Percentiles rank a stretch among this genome's conserved stretches.
Evolutionary conservation across 1,284 basidiomycete species (phyloP).

Genomic region (Exobasidium cylindrosporum): DNA sequence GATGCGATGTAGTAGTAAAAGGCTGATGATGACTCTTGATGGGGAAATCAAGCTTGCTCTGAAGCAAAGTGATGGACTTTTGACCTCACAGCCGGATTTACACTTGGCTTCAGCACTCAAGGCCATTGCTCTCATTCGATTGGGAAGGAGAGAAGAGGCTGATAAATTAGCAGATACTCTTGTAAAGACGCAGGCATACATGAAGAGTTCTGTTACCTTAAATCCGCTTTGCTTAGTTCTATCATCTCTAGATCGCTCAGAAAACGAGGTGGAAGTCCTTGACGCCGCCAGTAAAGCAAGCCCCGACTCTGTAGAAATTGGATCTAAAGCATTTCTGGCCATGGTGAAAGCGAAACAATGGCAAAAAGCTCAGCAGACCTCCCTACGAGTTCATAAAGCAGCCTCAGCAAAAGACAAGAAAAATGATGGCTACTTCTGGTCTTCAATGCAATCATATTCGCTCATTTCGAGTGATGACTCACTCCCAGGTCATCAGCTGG

Average conservation of each 20-base stretch:
- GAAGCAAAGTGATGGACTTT: slow-evolving; percentile 10
- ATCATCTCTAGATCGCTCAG: slow-evolving; percentile 70
- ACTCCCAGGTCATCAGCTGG: slow-evolving; percentile 61
- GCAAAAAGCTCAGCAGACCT: slow-evolving; percentile 49
- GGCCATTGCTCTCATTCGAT: slow-evolving; percentile 73
- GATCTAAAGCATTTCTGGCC: slow-evolving; percentile 73
- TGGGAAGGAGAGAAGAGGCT: slow-evolving; percentile 76
- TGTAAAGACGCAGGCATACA: slow-evolving; percentile 72
- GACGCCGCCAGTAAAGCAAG: slow-evolving; percentile 60
- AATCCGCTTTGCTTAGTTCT: slow-evolving; percentile 58
- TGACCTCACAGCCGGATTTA: slow-evolving; percentile 25
- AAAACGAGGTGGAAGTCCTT: slow-evolving; percentile 48
- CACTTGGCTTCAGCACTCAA: slow-evolving; percentile 63
- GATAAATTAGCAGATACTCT: slow-evolving; percentile 74
- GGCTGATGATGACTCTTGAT: slow-evolving; percentile 9
- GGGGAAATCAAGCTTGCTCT: slow-evolving; percentile 9
- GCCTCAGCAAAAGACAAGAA: slow-evolving; percentile 73
- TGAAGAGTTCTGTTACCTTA: slow-evolving; percentile 45
- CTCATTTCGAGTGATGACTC: slow-evolving; percentile 59
- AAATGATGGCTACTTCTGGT: slow-evolving; percentile 75
- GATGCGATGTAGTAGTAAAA: background rate
- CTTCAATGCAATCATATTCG: slow-evolving; percentile 73
- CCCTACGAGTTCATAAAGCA: slow-evolving; percentile 28
- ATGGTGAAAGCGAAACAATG: slow-evolving; percentile 35
- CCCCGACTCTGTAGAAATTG: slow-evolving; percentile 75